Evolutionary conservation across 306 rosid species (phyloP).

Genomic region (Pterocarpus macrocarpus): DNA sequence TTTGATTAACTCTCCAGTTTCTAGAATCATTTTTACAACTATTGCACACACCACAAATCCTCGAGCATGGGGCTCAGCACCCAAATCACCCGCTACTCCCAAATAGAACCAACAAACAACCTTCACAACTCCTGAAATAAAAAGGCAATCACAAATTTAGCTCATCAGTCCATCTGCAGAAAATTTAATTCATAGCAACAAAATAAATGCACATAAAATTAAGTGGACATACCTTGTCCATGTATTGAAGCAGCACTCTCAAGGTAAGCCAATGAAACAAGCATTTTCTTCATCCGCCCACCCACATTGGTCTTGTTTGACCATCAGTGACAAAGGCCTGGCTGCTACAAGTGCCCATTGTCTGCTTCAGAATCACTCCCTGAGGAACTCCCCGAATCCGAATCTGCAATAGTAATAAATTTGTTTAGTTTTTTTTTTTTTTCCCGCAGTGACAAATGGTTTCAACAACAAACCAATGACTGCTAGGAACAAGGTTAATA

Average conservation of each 20-base stretch:
- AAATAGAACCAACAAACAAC: slow-evolving; percentile 42
- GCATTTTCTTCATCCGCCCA: slow-evolving; percentile 43
- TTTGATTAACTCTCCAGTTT: neutral
- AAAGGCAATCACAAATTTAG: slow-evolving; percentile 41
- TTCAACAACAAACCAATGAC: neutral
- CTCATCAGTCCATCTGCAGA: neutral
- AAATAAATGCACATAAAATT: neutral
- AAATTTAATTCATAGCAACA: neutral
- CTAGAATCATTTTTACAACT: slow-evolving; percentile 52
- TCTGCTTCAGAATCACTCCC: slow-evolving; percentile 93
- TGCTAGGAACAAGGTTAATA: slow-evolving; percentile 45
- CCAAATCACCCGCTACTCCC: slow-evolving; percentile 38
- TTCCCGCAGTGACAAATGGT: neutral
- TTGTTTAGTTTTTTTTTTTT: neutral
- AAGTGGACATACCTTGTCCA: slow-evolving; percentile 36
- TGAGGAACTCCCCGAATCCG: slow-evolving; percentile 93
- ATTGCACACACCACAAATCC: slow-evolving; percentile 38
- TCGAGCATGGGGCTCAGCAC: slow-evolving; percentile 27
- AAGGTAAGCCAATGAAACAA: slow-evolving; percentile 46
- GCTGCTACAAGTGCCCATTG: slow-evolving; percentile 64
- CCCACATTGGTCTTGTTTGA: slow-evolving; percentile 31
- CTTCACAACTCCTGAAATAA: slow-evolving; percentile 53
- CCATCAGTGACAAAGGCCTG: slow-evolving; percentile 25
- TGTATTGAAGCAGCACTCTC: slow-evolving; percentile 14
- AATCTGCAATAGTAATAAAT: slow-evolving; percentile 60